Evolutionary conservation across 1,139 yeast genomes (phyloP).

Genomic region (Diutina sp.): DNA sequence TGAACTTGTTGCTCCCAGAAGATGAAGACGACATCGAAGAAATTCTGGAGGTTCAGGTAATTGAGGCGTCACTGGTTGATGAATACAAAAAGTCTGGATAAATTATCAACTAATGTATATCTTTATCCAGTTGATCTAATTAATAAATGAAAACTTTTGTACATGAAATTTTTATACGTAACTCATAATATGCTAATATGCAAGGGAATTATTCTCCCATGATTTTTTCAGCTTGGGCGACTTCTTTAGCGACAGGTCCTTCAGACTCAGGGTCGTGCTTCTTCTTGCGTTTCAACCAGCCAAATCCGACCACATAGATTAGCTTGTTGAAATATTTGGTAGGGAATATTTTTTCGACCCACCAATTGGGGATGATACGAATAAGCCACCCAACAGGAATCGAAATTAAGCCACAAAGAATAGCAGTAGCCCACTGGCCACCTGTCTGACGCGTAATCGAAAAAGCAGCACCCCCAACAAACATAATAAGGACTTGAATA

Average conservation of each 20-base stretch:
- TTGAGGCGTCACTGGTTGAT: background rate
- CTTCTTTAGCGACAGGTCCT: background rate
- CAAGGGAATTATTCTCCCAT: background rate
- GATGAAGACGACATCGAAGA: slow-evolving; percentile 51
- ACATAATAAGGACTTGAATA: slow-evolving; percentile 82
- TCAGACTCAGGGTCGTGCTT: slow-evolving; percentile 10
- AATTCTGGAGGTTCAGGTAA: slow-evolving; percentile 8
- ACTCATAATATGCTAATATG: background rate
- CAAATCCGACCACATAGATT: slow-evolving; percentile 35
- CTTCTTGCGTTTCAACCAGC: slow-evolving; percentile 22
- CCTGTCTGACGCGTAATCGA: slow-evolving; percentile 68
- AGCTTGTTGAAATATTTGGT: slow-evolving; percentile 35
- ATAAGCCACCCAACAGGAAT: slow-evolving; percentile 69
- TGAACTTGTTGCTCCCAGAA: slow-evolving; percentile 64
- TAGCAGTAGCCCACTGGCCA: slow-evolving; percentile 82
- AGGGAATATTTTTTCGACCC: slow-evolving; percentile 65
- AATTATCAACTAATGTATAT: background rate
- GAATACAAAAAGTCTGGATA: background rate
- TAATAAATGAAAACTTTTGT: background rate
- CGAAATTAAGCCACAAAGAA: slow-evolving; percentile 71
- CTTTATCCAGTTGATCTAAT: background rate
- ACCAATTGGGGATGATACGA: slow-evolving; percentile 71
- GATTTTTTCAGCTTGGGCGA: background rate
- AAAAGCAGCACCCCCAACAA: slow-evolving; percentile 94
- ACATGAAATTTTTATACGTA: background rate